Evolutionary conservation across 2,329 filamentous ascomycete species (phyloP), one percentile per base, ranked within the genome.

Genomic region (Venturia effusa): DNA sequence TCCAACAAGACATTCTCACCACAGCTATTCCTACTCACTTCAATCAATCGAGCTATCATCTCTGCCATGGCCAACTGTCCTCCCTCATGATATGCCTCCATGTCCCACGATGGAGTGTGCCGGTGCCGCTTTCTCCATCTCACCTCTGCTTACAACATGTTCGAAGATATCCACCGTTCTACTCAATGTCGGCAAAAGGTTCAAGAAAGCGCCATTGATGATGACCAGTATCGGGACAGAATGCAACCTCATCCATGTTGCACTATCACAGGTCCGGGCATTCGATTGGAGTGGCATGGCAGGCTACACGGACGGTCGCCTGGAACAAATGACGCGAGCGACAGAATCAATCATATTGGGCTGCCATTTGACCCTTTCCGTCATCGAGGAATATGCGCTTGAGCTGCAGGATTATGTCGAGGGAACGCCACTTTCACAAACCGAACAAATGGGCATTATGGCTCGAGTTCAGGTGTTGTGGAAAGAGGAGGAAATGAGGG

Each of bases 401-500:
- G 64, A 65, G 51, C 51, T 65, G n/a, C 64, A 64, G 40, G 62
- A 64, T 22, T 64, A 65, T 61, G 64, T 64, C 10, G 61, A 64
- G 27, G 62, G 55, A 8, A 22, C 51, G 22, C 51, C 37, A 19
- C 45, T 60, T 6, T 45, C 22, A 32, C 61, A 51, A 5, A 64
- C 61, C 15, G 64, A 63, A 51, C 64, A 65, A 37, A 60, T 61
- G 61, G 61, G 64, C 22, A 54, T 64, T 24, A 64, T 65, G 61
- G 61, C 64, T 37, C 48, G 61, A 34, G 61, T 64, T n/a, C 34
- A 48, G 10, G 54, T 64, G n/a, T 32, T 65, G 17, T 65, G 64
- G 64, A 65, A 65, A 32, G 64, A 65, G 41, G 61, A 64, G 10
- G 64, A 65, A 27, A 65, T 65, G 64, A 59, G 62, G 22, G 64